A percentile compares a stretch with the other conserved stretches of the same genome.
Evolutionary conservation across 2,329 filamentous ascomycete species (phyloP).

Genomic region (Trichoderma lentiforme): DNA sequence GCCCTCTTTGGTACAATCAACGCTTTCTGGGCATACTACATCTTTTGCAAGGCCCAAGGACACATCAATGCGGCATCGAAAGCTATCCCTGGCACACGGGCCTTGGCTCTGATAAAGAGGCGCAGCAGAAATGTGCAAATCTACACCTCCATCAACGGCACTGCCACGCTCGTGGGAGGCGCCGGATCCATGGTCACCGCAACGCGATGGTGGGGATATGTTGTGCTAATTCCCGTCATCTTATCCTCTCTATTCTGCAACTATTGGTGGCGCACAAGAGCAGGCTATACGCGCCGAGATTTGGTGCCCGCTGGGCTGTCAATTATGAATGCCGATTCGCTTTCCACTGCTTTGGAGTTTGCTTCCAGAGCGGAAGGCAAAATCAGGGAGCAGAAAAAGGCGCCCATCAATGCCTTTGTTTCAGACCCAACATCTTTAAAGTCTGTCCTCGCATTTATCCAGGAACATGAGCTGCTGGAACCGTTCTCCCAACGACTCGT

Average conservation of each 20-base stretch:
- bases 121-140: slow-evolving; percentile 42
- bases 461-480: slow-evolving; percentile 21
- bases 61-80: slow-evolving; percentile 33
- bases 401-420: slow-evolving; percentile 17
- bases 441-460: slow-evolving; percentile 20
- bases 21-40: slow-evolving; percentile 44
- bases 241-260: slow-evolving; percentile 45
- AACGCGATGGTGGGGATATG: slow-evolving; percentile 51
- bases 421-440: slow-evolving; percentile 18
- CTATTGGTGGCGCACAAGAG: slow-evolving; percentile 44
- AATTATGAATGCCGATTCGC: slow-evolving; percentile 14
- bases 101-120: slow-evolving; percentile 31
- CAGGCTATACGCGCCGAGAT: slow-evolving; percentile 39
- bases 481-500: slow-evolving; percentile 15
- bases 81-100: slow-evolving; percentile 26
- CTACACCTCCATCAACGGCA: slow-evolving; percentile 44
- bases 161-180: slow-evolving; percentile 46
- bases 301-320: background rate
- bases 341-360: slow-evolving; percentile 23
- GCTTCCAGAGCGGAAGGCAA: slow-evolving; percentile 21
- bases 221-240: slow-evolving; percentile 50
- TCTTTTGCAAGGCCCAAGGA: slow-evolving; percentile 39
- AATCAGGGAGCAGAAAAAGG: slow-evolving; percentile 5
- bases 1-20: slow-evolving; percentile 49
- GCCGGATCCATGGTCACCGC: slow-evolving; percentile 49